Percentiles rank a stretch among this genome's conserved stretches.
Evolutionary conservation across 2,329 filamentous ascomycete genomes (phyloP).

Genomic region (Colletotrichum endophyticum): DNA sequence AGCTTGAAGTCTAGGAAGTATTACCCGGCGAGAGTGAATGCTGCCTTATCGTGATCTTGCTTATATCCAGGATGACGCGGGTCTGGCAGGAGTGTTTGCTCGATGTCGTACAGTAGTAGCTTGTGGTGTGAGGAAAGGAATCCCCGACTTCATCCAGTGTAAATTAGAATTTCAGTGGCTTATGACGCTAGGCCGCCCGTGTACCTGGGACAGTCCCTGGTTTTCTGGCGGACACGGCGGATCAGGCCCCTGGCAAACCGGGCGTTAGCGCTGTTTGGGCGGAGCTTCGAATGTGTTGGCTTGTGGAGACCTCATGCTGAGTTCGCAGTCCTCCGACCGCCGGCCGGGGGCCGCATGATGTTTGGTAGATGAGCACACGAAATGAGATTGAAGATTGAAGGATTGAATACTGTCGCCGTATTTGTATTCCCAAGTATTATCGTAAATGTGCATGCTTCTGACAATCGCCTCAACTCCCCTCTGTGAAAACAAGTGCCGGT

Average conservation of each 20-base stretch:
- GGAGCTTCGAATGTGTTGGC: constrained; percentile 8
- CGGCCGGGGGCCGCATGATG: background rate
- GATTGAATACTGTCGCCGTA: background rate
- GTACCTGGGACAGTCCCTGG: constrained; percentile 14
- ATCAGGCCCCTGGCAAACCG: background rate
- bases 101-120: background rate
- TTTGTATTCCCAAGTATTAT: background rate
- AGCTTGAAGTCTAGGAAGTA: background rate
- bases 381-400: background rate
- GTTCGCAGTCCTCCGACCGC: background rate
- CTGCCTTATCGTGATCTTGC: background rate
- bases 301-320: background rate
- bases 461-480: background rate
- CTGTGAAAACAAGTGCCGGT: background rate
- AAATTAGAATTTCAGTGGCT: constrained; percentile 10
- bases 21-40: background rate
- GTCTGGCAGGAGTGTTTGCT: constrained; percentile 2
- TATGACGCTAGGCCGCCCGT: constrained; percentile 4
- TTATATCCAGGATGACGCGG: background rate
- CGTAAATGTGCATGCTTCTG: background rate
- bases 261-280: constrained; percentile 9
- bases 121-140: constrained; percentile 3
- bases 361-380: background rate
- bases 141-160: constrained; percentile 7
- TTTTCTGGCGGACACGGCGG: constrained; percentile 12